Evolutionary conservation across 2,329 filamentous ascomycete genomes (phyloP).

Genomic region (Parafenestella ontariensis): DNA sequence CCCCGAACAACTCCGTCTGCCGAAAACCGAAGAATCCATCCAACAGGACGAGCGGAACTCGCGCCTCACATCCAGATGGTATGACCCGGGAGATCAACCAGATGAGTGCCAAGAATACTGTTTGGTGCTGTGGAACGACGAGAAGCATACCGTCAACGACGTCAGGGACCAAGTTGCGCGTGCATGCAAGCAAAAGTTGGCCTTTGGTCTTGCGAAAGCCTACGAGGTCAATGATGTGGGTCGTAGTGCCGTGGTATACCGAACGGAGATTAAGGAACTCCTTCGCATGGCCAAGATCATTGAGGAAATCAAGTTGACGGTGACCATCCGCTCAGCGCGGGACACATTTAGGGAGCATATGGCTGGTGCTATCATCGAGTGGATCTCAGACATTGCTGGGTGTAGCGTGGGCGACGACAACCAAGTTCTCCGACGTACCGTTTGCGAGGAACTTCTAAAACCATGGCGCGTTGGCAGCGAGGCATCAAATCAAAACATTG

Average conservation of each 20-base stretch:
- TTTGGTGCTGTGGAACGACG: slow-evolving; percentile 94
- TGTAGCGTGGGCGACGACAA: slow-evolving; percentile 84
- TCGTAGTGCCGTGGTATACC: slow-evolving; percentile 82
- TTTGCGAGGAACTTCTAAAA: slow-evolving; percentile 91
- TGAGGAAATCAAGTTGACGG: slow-evolving; percentile 94
- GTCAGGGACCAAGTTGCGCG: slow-evolving; percentile 89
- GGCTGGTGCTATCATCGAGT: slow-evolving; percentile 97
- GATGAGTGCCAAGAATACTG: slow-evolving; percentile 78
- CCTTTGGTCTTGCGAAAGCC: slow-evolving; percentile 75
- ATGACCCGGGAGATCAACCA: slow-evolving; percentile 64
- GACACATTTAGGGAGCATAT: slow-evolving; percentile 98
- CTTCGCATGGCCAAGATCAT: slow-evolving; percentile 83
- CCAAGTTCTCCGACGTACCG: slow-evolving; percentile 76
- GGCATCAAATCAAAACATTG: slow-evolving; percentile 79
- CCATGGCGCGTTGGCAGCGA: slow-evolving; percentile 87
- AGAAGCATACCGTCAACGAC: slow-evolving; percentile 95
- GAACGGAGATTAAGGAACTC: slow-evolving; percentile 73
- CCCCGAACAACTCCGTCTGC: slow-evolving; percentile 87
- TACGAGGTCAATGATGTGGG: slow-evolving; percentile 90
- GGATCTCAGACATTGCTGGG: slow-evolving; percentile 90
- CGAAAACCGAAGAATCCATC: slow-evolving; percentile 84
- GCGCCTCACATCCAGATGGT: slow-evolving; percentile 77
- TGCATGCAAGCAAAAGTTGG: slow-evolving; percentile 77
- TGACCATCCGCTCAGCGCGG: slow-evolving; percentile 89
- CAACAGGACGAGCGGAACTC: slow-evolving; percentile 81